Percentiles rank a stretch among this genome's conserved stretches.
Evolutionary conservation across 2,329 filamentous ascomycete genomes (phyloP).

Genomic region (Fusarium sp.): DNA sequence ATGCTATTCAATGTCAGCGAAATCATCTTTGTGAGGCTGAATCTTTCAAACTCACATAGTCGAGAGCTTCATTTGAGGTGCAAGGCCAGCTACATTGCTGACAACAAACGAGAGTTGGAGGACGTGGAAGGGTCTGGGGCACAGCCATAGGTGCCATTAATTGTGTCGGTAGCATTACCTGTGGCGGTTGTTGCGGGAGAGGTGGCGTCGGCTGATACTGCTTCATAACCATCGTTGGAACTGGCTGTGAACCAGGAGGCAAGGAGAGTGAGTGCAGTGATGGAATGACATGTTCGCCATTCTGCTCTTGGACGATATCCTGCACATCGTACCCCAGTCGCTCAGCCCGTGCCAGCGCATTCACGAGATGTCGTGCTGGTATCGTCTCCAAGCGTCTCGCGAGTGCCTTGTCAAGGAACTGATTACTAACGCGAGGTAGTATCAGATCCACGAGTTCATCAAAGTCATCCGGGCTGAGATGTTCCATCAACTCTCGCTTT

Average conservation of each 20-base stretch:
- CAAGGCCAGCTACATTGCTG: constrained; percentile 48
- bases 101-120: constrained; percentile 41
- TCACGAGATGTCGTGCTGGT: constrained; percentile 61
- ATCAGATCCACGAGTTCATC: constrained; percentile 56
- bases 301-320: constrained; percentile 56
- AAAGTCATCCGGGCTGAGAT: constrained; percentile 53
- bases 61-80: constrained; percentile 43
- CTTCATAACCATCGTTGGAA: background rate
- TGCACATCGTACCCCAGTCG: constrained; percentile 63
- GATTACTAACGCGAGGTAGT: constrained; percentile 56
- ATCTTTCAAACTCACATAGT: constrained; percentile 44
- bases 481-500: constrained; percentile 53
- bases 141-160: background rate
- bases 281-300: constrained; percentile 51
- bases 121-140: background rate
- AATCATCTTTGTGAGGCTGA: background rate
- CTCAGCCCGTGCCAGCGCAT: constrained; percentile 63
- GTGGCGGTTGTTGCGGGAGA: background rate
- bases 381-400: constrained; percentile 62
- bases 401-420: constrained; percentile 62
- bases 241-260: constrained; percentile 11
- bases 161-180: background rate
- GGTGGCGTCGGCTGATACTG: constrained; percentile 10
- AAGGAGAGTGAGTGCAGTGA: constrained; percentile 35
- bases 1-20: constrained; percentile 43